Base-by-base conservation (phyloP, 306 rosid species). In the Aeschynomene evenia region DNA sequence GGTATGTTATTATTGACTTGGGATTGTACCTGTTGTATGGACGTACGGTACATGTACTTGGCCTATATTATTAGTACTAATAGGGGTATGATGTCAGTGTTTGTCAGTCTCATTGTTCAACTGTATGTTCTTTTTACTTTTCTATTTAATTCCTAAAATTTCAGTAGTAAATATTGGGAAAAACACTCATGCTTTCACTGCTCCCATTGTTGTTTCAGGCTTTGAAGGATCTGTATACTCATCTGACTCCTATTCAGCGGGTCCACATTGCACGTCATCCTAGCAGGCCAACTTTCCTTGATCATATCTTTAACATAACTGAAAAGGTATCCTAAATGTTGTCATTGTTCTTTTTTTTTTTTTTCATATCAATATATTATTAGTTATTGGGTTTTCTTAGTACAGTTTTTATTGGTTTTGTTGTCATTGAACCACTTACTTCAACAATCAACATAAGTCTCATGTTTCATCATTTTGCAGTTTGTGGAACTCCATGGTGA, bases 401-500 rank as follows among this genome's bases (percentile, higher is more conserved):
- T 56, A 34, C 48, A 57, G 66, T 36, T 20, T 66, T 62, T 36
- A 19, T 43, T 66, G 42, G 21, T 34, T 71, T 68, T 73, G 60
- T 69, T 45, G 64, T 52, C 64, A 63, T 69, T 78, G 67, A 76
- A 56, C 40, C 70, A 50, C 50, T 56, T 24, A 21, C 69, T 14
- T 48, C n/a, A n/a, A n/a, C n/a, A n/a, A n/a, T n/a, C 59, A 10
- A 55, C 65, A 4, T 40, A 58, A 69, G 51, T 77, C 23, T 68
- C 73, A 54, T 50, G 20, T 64, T 60, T 71, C 48, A 50, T 63
- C 20, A 23, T 56, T 29, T 58, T 80, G 75, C 88, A 94, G 99
- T 91, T 94, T 87, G 79, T 94, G 56, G 99, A 94, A 82, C 92
- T 91, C 68, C 99, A 94, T 85, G 99, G 99, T 75, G 99, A 94